Percentiles rank a stretch among this genome's conserved stretches.
Conservation (phyloP, 805 yeast species). For the Candida vaughaniae region DNA sequence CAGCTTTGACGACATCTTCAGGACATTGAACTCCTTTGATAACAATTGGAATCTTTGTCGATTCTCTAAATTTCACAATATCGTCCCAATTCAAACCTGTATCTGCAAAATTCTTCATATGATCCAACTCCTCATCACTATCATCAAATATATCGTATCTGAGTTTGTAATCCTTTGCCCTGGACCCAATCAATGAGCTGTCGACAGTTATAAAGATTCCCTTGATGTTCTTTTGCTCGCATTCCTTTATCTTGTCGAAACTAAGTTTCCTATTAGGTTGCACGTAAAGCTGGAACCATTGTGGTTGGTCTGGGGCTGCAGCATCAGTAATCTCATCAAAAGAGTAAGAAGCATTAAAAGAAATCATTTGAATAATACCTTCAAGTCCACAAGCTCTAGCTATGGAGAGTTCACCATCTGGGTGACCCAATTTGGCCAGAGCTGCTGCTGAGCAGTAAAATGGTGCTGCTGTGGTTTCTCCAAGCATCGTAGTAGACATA, state of each 20-base stretch:
- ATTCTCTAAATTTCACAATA: constrained; percentile 22
- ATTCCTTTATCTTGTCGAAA: constrained; percentile 31
- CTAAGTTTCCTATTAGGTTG: constrained; percentile 35
- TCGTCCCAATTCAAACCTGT: constrained; percentile 32
- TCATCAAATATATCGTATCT: constrained; percentile 31
- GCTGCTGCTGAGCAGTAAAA: constrained; percentile 51
- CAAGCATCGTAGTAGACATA: constrained; percentile 27
- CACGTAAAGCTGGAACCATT: constrained; percentile 51
- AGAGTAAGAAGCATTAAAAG: constrained; percentile 39
- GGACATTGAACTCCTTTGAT: constrained; percentile 77
- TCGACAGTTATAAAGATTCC: constrained; percentile 56
- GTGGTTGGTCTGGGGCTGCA: constrained; percentile 22
- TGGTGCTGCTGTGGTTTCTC: constrained; percentile 37
- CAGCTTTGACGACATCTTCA: constrained; percentile 75
- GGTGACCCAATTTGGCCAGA: constrained; percentile 41
- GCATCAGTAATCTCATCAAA: constrained; percentile 41
- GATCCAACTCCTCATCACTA: constrained; percentile 10
- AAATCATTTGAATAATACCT: constrained; percentile 48
- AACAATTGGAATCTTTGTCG: constrained; percentile 46
- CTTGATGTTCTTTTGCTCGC: constrained; percentile 41
- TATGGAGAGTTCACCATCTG: constrained; percentile 42
- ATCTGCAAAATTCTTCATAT: constrained; percentile 11
- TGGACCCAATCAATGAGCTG: constrained; percentile 50
- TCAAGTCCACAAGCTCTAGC: constrained; percentile 40
- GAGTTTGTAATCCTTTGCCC: constrained; percentile 44